Evolutionary conservation across 176 grass and related monocot genomes (phyloP).

Genomic region (Poa annua): DNA sequence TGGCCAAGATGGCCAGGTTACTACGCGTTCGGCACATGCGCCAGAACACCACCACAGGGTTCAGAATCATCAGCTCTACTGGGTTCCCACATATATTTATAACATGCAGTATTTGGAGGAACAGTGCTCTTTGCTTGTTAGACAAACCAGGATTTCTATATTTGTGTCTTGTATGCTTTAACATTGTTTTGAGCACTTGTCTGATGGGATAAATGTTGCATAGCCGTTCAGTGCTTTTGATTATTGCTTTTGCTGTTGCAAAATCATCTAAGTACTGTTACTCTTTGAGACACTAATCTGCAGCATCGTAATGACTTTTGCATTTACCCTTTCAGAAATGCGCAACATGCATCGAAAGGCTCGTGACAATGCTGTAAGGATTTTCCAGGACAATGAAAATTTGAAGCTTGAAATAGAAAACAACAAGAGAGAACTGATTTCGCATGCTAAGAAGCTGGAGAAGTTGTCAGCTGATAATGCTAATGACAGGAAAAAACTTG

Average conservation of each 20-base stretch:
- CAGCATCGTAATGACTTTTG: conserved; percentile 2
- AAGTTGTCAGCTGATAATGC: conserved; percentile 72
- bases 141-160: neutral
- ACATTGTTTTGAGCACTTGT: neutral
- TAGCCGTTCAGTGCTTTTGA: neutral
- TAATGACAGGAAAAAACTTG: conserved; percentile 67
- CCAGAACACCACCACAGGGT: no score
- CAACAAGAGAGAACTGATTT: conserved; percentile 67
- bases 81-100: neutral
- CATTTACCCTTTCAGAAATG: conserved; percentile 65
- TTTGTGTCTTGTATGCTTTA: conserved; percentile 16
- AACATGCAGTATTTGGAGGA: conserved; percentile 18
- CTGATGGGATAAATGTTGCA: neutral
- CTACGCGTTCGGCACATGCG: no score
- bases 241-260: neutral
- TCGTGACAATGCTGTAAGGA: conserved; percentile 61
- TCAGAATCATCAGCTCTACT: neutral
- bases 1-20: no score
- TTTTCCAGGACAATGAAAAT: conserved; percentile 78
- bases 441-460: conserved; percentile 52
- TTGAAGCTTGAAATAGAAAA: conserved; percentile 77
- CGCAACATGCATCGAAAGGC: conserved; percentile 61
- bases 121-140: conserved; percentile 8
- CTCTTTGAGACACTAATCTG: conserved; percentile 13
- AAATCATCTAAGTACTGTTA: conserved; percentile 19